Conservation (phyloP, 2,329 filamentous ascomycete genomes). For the Cladosporium halotolerans region DNA sequence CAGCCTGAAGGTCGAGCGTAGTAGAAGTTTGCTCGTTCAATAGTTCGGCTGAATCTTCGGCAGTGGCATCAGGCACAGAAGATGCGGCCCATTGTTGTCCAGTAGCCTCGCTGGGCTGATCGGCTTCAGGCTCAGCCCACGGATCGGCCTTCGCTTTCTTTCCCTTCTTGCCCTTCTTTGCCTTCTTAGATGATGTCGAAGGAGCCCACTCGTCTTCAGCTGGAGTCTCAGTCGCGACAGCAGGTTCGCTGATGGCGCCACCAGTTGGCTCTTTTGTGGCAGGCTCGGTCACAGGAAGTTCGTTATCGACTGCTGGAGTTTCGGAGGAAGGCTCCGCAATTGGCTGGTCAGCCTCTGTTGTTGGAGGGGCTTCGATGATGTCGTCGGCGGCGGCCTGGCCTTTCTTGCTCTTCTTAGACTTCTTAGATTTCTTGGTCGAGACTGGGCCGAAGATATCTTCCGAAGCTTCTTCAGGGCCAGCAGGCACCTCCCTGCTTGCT, state of each 20-base stretch:
- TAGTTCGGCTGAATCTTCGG: background rate
- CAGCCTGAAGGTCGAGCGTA: no score
- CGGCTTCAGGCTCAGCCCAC: constrained; percentile 12
- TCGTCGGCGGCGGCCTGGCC: constrained; percentile 5
- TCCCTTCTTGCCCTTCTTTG: constrained; percentile 22
- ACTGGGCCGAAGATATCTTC: constrained; percentile 4
- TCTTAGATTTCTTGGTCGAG: constrained; percentile 20
- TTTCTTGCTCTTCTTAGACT: constrained; percentile 25
- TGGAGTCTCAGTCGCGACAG: background rate
- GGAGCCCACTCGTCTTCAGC: constrained; percentile 15
- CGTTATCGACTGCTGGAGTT: background rate
- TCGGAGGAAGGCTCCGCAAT: background rate
- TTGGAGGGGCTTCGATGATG: constrained; percentile 2
- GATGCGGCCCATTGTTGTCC: background rate
- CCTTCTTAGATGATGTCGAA: constrained; percentile 22
- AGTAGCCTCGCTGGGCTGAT: background rate
- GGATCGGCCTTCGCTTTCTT: constrained; percentile 19
- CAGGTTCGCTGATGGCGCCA: background rate
- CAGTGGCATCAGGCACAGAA: background rate
- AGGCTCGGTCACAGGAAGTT: background rate
- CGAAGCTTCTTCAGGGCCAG: background rate
- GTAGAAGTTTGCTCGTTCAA: no score
- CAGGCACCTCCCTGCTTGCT: constrained; percentile 3
- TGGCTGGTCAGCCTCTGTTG: background rate
- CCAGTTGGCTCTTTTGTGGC: background rate